Percentiles rank a stretch among this genome's conserved stretches.
These are phyloP conservation scores for Cokeromyces recurvatus DNA, from an alignment of 371 early-diverging fungal genomes.

Conservation along the genomic window DNA sequence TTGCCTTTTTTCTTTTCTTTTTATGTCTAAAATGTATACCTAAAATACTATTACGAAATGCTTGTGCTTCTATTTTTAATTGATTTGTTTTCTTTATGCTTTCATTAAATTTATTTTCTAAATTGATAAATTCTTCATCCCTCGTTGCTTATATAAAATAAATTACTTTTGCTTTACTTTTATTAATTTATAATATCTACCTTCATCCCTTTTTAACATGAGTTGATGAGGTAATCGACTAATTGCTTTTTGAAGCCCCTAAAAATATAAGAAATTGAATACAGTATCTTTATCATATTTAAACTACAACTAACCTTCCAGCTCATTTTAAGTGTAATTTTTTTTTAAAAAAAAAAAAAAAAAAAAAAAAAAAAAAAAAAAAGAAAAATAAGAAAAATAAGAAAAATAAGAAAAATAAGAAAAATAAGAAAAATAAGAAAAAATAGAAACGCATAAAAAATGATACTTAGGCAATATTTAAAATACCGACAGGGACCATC, in stretches of 20 bases:
- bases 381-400: too few relatives aligned
- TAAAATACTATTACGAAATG: conserved; percentile 72
- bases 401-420: too few relatives aligned
- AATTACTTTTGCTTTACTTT: too few relatives aligned
- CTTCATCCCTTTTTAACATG: conserved; percentile 39
- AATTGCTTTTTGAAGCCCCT: conserved; percentile 32
- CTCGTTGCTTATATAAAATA: conserved; percentile 57
- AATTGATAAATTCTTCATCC: conserved; percentile 67
- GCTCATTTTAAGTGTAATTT: conserved; percentile 17
- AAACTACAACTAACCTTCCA: conserved; percentile 7
- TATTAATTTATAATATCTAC: conserved; percentile 5
- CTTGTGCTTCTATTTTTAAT: conserved; percentile 63
- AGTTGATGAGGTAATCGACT: conserved; percentile 36
- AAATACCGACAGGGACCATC: too few relatives aligned
- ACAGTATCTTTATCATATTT: conserved; percentile 1
- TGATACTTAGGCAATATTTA: too few relatives aligned
- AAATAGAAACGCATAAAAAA: too few relatives aligned
- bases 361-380: too few relatives aligned
- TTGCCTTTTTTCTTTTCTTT: background rate
- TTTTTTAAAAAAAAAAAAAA: too few relatives aligned
- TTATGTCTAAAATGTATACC: conserved; percentile 21
- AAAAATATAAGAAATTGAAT: background rate
- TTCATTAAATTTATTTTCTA: conserved; percentile 58
- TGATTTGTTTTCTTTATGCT: conserved; percentile 47
- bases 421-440: too few relatives aligned